Base-by-base conservation (phyloP, 805 yeast species). In the Myxozyma geophila region DNA sequence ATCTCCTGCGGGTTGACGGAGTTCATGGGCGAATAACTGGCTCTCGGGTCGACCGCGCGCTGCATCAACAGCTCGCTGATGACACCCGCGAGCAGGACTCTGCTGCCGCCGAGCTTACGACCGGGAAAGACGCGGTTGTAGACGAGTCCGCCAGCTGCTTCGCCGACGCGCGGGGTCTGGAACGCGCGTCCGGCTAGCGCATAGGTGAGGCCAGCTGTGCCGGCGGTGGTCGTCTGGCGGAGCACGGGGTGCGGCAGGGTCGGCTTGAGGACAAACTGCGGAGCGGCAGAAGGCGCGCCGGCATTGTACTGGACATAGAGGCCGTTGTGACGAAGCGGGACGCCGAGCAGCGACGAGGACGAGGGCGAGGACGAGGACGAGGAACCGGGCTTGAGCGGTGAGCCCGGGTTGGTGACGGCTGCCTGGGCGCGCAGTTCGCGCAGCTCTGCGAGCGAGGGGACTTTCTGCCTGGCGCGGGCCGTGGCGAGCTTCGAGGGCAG, bases 201-300 rank as follows among this genome's bases (percentile, higher is more conserved):
- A 36, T 59, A 59, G 9, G 54, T 9, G 21, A 59, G 48, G 15
- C 63, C 63, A 5, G 44, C 63, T 4, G 59, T 28, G 37, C 63
- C 63, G 41, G 47, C 47, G 51, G 50, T 33, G 7, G 55, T 37
- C 12, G 28, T 12, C 3, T n/a, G 41, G 17, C 49, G 41, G 23
- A 39, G 41, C 10, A 47, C 33, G 19, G 62, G 57, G 35, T 52
- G 62, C 19, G 58, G 62, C 12, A 47, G 39, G 13, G 28, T 4
- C 5, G 44, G 47, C 33, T 33, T 35, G 2, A 50, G 39, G 9
- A 59, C n/a, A 48, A 59, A 59, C n/a, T 44, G 23, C 8, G 41
- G 46, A 28, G 28, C 5, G 28, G 5, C 28, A 28, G 28, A 28
- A 10, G 39, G 49, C 19, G 9, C 33, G 13, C 7, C 15, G 39